These are phyloP conservation scores for Zelonia costaricensis DNA, from an alignment of 208 protist species.

Conservation along the genomic window DNA sequence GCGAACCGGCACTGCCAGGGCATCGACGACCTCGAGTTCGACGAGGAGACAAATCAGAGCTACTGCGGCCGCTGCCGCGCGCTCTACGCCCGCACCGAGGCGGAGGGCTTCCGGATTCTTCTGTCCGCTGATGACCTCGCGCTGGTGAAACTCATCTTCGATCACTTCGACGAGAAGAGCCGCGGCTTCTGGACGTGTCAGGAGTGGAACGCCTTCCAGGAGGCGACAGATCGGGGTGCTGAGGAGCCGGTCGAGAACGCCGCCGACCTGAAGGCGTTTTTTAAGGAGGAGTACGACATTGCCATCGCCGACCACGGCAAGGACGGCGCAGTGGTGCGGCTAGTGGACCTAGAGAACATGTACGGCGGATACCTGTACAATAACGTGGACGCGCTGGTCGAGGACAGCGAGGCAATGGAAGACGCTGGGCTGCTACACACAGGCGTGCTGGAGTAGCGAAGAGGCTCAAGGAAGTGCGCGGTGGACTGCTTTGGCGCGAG, in stretches of 20 bases:
- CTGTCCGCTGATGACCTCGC: slow-evolving; percentile 55
- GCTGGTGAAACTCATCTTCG: slow-evolving; percentile 67
- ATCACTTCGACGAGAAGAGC: slow-evolving; percentile 43
- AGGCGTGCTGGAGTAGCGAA: slow-evolving; percentile 60
- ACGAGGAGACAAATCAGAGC: slow-evolving; percentile 65
- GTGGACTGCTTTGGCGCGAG: no score
- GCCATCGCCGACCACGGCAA: slow-evolving; percentile 15
- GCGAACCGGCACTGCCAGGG: slow-evolving; percentile 64
- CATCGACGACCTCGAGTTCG: slow-evolving; percentile 78
- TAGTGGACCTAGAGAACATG: slow-evolving; percentile 77
- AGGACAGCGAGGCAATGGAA: slow-evolving; percentile 70
- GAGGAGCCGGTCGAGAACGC: slow-evolving; percentile 32
- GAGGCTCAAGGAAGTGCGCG: not conserved
- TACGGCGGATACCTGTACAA: slow-evolving; percentile 86
- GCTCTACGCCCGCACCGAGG: slow-evolving; percentile 58
- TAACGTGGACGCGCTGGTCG: slow-evolving; percentile 65
- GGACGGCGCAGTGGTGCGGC: slow-evolving; percentile 36
- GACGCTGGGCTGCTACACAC: slow-evolving; percentile 56
- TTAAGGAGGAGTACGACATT: slow-evolving; percentile 82
- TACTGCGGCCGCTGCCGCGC: slow-evolving; percentile 76
- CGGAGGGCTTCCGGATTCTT: slow-evolving; percentile 73
- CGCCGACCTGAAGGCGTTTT: slow-evolving; percentile 49
- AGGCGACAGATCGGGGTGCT: slow-evolving; percentile 35
- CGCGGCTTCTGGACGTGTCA: slow-evolving; percentile 66
- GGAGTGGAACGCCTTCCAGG: slow-evolving; percentile 68